These are phyloP conservation scores for Asterionellopsis glacialis DNA, from an alignment of 108 stramenopile species.

Conservation along the genomic window DNA sequence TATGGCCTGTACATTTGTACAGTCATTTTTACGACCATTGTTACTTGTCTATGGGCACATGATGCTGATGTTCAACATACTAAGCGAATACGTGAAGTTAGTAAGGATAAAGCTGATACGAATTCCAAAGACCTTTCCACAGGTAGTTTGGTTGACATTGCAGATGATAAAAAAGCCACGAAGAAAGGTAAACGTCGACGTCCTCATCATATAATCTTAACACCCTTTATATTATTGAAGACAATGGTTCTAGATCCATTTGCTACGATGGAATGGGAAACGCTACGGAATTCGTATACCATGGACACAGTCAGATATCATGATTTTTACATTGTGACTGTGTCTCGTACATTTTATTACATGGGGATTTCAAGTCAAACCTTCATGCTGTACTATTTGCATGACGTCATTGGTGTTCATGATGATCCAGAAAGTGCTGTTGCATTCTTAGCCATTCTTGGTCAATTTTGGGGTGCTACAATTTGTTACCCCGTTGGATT, in stretches of 20 bases:
- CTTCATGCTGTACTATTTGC: conserved; percentile 47
- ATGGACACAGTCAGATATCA: conserved; percentile 34
- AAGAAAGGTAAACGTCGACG: neutral
- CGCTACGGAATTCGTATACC: conserved; percentile 32
- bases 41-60: conserved; percentile 31
- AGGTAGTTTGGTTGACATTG: neutral
- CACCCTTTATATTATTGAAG: conserved; percentile 25
- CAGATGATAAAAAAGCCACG: neutral
- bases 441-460: conserved; percentile 36
- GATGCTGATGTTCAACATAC: conserved; percentile 26
- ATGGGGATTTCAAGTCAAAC: conserved; percentile 55
- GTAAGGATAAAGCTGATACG: too few species aligned
- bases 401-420: conserved; percentile 34
- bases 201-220: conserved; percentile 3
- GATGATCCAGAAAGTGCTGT: conserved; percentile 43
- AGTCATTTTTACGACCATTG: conserved; percentile 21
- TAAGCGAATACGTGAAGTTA: neutral
- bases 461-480: conserved; percentile 38
- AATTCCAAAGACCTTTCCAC: too few species aligned
- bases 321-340: conserved; percentile 60
- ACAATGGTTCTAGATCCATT: conserved; percentile 43
- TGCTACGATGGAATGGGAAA: conserved; percentile 16
- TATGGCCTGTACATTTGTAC: conserved; percentile 37
- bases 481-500: conserved; percentile 49
- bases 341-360: conserved; percentile 63